Evolutionary conservation across 2,329 filamentous ascomycete genomes (phyloP).

Genomic region (Calonectria multiphialidica): DNA sequence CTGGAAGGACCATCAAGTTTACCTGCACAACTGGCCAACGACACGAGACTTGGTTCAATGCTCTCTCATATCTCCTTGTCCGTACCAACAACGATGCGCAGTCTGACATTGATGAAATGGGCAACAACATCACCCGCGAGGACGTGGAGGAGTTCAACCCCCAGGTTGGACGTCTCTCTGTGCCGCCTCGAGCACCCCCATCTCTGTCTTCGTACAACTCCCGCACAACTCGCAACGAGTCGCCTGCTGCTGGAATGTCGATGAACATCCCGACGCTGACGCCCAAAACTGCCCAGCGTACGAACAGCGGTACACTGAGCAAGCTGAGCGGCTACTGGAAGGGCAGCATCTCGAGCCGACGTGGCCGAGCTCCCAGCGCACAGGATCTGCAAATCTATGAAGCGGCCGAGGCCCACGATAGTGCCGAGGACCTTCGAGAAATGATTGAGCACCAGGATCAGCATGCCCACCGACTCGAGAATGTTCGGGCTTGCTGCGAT

Average conservation of each 20-base stretch:
- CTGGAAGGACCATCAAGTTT: constrained; percentile 90
- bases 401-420: constrained; percentile 76
- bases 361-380: constrained; percentile 62
- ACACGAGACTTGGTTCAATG: constrained; percentile 99
- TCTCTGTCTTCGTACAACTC: constrained; percentile 88
- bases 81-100: constrained; percentile 77
- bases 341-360: constrained; percentile 64
- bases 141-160: constrained; percentile 88
- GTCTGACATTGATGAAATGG: constrained; percentile 70
- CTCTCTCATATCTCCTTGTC: constrained; percentile 90
- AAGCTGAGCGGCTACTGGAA: constrained; percentile 73
- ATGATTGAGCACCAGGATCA: constrained; percentile 84
- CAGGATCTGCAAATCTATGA: constrained; percentile 67
- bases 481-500: constrained; percentile 97
- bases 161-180: constrained; percentile 54
- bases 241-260: constrained; percentile 64
- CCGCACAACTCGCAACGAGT: constrained; percentile 75
- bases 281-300: constrained; percentile 56
- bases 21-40: constrained; percentile 93
- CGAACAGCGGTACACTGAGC: constrained; percentile 63
- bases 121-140: constrained; percentile 68
- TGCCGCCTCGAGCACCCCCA: constrained; percentile 64
- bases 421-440: constrained; percentile 84
- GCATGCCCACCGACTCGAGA: constrained; percentile 86
- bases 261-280: constrained; percentile 70